These are phyloP conservation scores for Blastobotrys robertii DNA, from an alignment of 805 yeast genomes.

Conservation along the genomic window DNA sequence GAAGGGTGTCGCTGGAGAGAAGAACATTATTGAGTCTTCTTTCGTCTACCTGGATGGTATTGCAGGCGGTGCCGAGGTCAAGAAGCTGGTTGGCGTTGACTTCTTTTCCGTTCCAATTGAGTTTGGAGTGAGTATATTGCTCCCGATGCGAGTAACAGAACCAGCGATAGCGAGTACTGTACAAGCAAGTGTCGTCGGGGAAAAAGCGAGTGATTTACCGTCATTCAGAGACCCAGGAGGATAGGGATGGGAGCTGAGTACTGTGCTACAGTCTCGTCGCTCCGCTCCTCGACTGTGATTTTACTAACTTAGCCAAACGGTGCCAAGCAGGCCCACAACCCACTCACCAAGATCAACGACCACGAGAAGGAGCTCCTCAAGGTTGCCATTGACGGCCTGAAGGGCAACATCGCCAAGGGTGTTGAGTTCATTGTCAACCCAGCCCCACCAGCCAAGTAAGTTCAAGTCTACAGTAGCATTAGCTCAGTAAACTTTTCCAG, in stretches of 20 bases:
- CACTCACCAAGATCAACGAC: constrained; percentile 57
- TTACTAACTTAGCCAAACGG: constrained; percentile 39
- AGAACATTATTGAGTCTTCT: constrained; percentile 38
- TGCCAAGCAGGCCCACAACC: constrained; percentile 50
- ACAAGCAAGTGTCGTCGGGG: too few relatives aligned
- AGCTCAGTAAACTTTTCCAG: neutral
- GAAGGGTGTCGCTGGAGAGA: constrained; percentile 32
- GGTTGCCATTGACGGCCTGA: constrained; percentile 79
- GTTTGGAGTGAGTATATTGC: constrained; percentile 34
- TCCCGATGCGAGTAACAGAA: too few relatives aligned
- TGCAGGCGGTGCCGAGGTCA: constrained; percentile 48
- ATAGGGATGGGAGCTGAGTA: too few relatives aligned
- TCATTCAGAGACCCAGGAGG: too few relatives aligned
- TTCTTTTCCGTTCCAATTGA: constrained; percentile 68
- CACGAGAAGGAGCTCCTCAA: constrained; percentile 80
- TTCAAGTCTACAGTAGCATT: constrained; percentile 1
- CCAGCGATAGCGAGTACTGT: too few relatives aligned
- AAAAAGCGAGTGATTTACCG: too few relatives aligned
- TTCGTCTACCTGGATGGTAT: constrained; percentile 32
- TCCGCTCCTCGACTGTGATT: too few relatives aligned
- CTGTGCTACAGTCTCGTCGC: neutral
- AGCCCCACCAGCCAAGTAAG: constrained; percentile 21
- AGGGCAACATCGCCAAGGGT: constrained; percentile 91
- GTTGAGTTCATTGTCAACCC: constrained; percentile 53
- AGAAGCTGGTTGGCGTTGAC: constrained; percentile 63